These are phyloP conservation scores for Aspergillus sclerotialis DNA, from an alignment of 2,329 filamentous ascomycete genomes.

Conservation along the genomic window DNA sequence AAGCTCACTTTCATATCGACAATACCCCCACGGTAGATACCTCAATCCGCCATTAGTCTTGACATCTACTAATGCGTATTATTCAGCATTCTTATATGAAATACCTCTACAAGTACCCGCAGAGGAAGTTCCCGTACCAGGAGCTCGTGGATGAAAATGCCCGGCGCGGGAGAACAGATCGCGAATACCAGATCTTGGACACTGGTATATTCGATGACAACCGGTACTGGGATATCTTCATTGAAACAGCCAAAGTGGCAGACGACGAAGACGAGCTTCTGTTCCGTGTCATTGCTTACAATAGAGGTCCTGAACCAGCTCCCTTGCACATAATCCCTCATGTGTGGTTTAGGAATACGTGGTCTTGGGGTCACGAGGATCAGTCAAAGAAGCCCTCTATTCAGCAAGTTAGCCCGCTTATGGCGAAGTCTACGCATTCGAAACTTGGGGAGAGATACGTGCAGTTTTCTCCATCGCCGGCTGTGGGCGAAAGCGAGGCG, in stretches of 20 bases:
- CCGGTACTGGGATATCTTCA: conserved; percentile 94
- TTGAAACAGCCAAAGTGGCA: conserved; percentile 91
- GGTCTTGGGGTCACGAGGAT: conserved; percentile 83
- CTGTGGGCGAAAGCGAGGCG: conserved; percentile 67
- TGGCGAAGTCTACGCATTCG: conserved; percentile 70
- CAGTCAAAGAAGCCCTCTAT: conserved; percentile 75
- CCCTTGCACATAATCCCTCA: conserved; percentile 91
- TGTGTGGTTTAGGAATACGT: conserved; percentile 95
- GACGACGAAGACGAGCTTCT: conserved; percentile 85
- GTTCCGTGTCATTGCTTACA: conserved; percentile 94
- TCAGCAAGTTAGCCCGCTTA: conserved; percentile 55
- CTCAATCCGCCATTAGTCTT: too few relatives aligned
- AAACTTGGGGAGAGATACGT: conserved; percentile 77
- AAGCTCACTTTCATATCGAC: conserved; percentile 92
- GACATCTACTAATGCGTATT: too few relatives aligned
- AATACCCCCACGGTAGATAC: conserved; percentile 67
- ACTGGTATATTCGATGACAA: conserved; percentile 83
- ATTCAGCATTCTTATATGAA: conserved; percentile 95
- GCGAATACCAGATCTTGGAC: conserved; percentile 87
- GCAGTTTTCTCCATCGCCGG: conserved; percentile 81
- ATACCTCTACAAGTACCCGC: conserved; percentile 94
- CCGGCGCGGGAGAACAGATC: conserved; percentile 64
- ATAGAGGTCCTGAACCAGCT: conserved; percentile 81
- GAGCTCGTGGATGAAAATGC: conserved; percentile 80
- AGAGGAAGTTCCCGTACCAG: conserved; percentile 85